phyloP scores from a whole-genome alignment of 768 basidiomycete species.

The Rhizopogon vulgaris region DNA sequence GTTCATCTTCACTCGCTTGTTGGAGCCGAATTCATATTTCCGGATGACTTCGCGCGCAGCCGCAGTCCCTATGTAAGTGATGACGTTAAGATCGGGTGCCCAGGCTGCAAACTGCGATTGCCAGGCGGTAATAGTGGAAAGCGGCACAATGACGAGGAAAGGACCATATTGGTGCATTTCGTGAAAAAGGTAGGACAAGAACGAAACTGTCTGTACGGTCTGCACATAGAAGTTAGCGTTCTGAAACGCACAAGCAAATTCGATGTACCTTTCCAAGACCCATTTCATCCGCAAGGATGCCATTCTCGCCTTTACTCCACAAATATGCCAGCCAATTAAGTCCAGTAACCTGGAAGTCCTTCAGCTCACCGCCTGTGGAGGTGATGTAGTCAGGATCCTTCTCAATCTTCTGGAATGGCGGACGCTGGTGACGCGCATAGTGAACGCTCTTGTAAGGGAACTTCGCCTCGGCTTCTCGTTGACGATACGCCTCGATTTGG shows the following conservation, averaged over 20 bases:
- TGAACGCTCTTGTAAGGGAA: constrained; percentile 80
- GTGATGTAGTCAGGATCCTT: constrained; percentile 85
- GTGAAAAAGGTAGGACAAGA: constrained; percentile 93
- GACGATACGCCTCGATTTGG: constrained; percentile 74
- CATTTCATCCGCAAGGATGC: constrained; percentile 99
- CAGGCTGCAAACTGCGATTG: constrained; percentile 90
- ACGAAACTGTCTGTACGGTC: constrained; percentile 95
- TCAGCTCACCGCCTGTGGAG: constrained; percentile 75
- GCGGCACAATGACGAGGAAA: constrained; percentile 94
- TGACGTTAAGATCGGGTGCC: constrained; percentile 96
- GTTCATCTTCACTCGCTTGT: constrained; percentile 93
- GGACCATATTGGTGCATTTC: constrained; percentile 91
- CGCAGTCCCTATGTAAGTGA: constrained; percentile 92
- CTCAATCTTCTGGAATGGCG: constrained; percentile 73
- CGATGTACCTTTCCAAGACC: constrained; percentile 83
- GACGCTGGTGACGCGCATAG: constrained; percentile 65
- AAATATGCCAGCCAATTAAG: constrained; percentile 98
- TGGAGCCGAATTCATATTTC: constrained; percentile 87
- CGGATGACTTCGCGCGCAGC: constrained; percentile 87
- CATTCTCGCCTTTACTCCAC: constrained; percentile 93
- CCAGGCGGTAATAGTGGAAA: constrained; percentile 98
- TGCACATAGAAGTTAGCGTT: constrained; percentile 23
- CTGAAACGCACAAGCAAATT: constrained; percentile 4
- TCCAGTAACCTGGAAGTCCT: constrained; percentile 97
- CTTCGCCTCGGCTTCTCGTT: constrained; percentile 68